phyloP scores from a whole-genome alignment of 1,284 basidiomycete genomes.

The Filobasidium uniguttulatum region DNA sequence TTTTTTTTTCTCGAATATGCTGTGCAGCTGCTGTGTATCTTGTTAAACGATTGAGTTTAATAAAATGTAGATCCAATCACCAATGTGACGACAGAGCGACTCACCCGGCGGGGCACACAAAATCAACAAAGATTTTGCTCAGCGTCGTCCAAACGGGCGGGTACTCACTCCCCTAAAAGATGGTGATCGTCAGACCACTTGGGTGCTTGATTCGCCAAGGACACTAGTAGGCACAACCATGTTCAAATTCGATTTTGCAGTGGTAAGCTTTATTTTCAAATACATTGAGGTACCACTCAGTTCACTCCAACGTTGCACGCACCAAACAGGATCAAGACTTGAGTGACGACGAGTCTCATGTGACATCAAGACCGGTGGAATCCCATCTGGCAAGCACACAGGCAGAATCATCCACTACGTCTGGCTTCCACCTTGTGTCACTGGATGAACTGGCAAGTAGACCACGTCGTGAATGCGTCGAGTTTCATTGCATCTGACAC shows the following conservation, averaged over 20 bases:
- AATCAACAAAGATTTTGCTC: too few species aligned
- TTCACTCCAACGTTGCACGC: slow-evolving; percentile 1
- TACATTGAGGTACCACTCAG: background rate
- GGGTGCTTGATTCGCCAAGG: too few species aligned
- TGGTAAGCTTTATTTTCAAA: slow-evolving; percentile 19
- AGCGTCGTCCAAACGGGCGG: too few species aligned
- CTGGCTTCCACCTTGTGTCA: slow-evolving; percentile 21
- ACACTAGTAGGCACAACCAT: too few species aligned
- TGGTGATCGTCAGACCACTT: too few species aligned
- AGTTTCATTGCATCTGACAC: background rate
- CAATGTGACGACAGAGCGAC: too few species aligned
- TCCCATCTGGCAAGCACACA: slow-evolving; percentile 1
- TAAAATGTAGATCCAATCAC: too few species aligned
- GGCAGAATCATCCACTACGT: slow-evolving; percentile 6
- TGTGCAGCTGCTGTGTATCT: too few species aligned
- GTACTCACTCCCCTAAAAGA: too few species aligned
- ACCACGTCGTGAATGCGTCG: background rate
- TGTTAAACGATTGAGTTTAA: too few species aligned
- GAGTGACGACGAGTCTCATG: slow-evolving; percentile 17
- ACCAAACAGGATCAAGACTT: slow-evolving; percentile 12
- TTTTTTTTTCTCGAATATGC: too few species aligned
- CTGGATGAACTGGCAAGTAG: slow-evolving; percentile 29
- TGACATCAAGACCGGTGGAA: background rate
- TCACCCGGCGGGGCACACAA: too few species aligned
- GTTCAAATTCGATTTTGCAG: slow-evolving; percentile 40